Evolutionary conservation across 139 green algal species (phyloP).

Genomic region (Volvox africanus): DNA sequence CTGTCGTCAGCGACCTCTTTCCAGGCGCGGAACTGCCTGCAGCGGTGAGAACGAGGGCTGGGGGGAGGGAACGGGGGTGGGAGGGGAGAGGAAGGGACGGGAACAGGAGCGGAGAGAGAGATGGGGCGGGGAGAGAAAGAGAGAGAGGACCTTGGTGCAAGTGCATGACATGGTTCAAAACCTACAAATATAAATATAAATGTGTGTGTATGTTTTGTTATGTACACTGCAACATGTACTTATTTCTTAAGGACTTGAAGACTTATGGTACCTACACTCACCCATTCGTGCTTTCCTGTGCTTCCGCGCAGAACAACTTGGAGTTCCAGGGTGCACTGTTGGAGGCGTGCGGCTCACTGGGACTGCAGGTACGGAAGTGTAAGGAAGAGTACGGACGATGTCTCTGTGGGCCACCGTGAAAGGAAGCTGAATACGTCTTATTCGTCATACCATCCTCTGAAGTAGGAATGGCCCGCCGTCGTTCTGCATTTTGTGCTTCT

Average conservation of each 20-base stretch:
- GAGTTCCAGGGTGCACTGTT: conserved; percentile 40
- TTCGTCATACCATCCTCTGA: too few relatives aligned
- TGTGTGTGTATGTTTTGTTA: too few relatives aligned
- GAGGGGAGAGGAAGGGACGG: not conserved
- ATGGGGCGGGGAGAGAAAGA: not conserved
- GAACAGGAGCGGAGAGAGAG: too few relatives aligned
- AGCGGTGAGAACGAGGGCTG: not conserved
- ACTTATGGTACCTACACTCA: not conserved
- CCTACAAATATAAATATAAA: too few relatives aligned
- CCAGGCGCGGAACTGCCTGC: conserved; percentile 65
- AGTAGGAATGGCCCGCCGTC: too few relatives aligned
- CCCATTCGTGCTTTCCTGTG: not conserved
- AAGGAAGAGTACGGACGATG: not conserved
- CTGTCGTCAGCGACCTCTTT: conserved; percentile 89
- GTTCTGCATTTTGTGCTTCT: too few relatives aligned
- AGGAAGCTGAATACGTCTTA: too few relatives aligned
- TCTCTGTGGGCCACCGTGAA: not conserved
- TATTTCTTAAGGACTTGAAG: too few relatives aligned
- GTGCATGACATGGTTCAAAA: too few relatives aligned
- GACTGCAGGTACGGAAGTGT: conserved; percentile 40
- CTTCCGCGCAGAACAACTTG: not conserved
- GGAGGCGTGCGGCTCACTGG: not conserved
- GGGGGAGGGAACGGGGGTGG: not conserved
- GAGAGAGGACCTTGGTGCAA: not conserved
- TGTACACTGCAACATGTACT: too few relatives aligned